Conservation (phyloP, 305 asterid genomes). For the Striga hermonthica region DNA sequence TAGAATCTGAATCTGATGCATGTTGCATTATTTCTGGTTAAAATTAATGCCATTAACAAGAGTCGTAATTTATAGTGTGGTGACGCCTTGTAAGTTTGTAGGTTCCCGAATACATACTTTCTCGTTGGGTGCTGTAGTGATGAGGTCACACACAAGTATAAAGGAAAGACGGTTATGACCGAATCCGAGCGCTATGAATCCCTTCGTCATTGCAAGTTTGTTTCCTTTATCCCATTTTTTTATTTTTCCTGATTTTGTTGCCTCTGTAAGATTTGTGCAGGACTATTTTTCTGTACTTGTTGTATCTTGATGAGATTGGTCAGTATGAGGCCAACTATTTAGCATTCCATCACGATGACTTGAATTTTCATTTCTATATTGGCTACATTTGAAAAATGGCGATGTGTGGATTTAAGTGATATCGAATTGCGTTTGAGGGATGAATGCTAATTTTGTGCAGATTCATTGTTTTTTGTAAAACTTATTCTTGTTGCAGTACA, state of each 20-base stretch:
- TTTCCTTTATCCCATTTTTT: neutral
- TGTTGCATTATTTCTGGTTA: neutral
- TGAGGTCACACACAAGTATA: conserved; percentile 65
- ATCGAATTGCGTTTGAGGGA: neutral
- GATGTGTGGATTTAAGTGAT: conserved; percentile 1
- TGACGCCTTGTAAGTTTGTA: conserved; percentile 29
- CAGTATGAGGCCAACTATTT: neutral
- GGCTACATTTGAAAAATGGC: neutral
- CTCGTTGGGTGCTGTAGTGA: conserved; percentile 89
- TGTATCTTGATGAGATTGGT: conserved; percentile 9
- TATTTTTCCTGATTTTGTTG: neutral
- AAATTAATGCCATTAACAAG: neutral
- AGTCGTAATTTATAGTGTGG: no score
- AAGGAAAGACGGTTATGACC: conserved; percentile 88
- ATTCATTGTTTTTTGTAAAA: neutral
- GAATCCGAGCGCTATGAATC: conserved; percentile 82
- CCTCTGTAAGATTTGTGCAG: neutral
- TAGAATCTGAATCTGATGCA: neutral
- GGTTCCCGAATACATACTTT: conserved; percentile 72
- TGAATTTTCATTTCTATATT: no score
- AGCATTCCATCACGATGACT: no score
- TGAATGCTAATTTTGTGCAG: no score
- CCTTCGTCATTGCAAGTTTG: conserved; percentile 86
- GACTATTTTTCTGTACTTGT: neutral
- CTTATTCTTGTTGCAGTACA: conserved; percentile 4